Evolutionary conservation across 768 basidiomycete genomes (phyloP), one percentile per base, ranked within the genome.

Genomic region (Clitopilus passeckerianus): DNA sequence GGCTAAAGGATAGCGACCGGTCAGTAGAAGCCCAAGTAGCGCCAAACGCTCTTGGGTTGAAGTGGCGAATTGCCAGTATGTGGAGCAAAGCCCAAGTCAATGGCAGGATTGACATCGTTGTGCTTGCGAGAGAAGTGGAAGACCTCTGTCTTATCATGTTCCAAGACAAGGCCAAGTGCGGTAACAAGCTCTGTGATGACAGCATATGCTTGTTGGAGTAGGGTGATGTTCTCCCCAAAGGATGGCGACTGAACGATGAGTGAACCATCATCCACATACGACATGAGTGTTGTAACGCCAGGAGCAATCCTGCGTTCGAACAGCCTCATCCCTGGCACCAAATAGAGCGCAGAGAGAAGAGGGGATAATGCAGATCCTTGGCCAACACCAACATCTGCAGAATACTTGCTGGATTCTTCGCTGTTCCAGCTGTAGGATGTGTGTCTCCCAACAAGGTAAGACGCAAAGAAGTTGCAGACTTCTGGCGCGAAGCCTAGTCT

Each of bases 51-150:
- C 20, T 41, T 54, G 3, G 58, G 58, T 12, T 53, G 12, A 1
- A 59, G 53, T 2, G 24, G 58, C 10, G 53, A 54, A 4, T 54
- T 16, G 7, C 58, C 53, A 1, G 35, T 59, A 23, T 33, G 43
- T 0, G 53, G 58, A 18, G 58, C 33, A 34, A 34, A 54, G 2
- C 53, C 53, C 34, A 59, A 10, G 23, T 59, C 58, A n/a, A 59
- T 59, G 18, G 44, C 7, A 0, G 50, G 58, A 22, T 41, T 34
- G 34, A 3, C 30, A 22, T 53, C 44, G 7, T 34, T 53, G 52
- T 41, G 46, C 16, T 52, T 53, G 22, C 34, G 34, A n/a, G 58
- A 59, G 27, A 59, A 53, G 52, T 59, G 58, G 27, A n/a, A 24
- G 10, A 43, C 50, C 22, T 59, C 34, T 1, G 52, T 46, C 23